Evolutionary conservation across 1,284 basidiomycete species (phyloP), one percentile per base, ranked within the genome.

Genomic region (Apiotrichum gracile): DNA sequence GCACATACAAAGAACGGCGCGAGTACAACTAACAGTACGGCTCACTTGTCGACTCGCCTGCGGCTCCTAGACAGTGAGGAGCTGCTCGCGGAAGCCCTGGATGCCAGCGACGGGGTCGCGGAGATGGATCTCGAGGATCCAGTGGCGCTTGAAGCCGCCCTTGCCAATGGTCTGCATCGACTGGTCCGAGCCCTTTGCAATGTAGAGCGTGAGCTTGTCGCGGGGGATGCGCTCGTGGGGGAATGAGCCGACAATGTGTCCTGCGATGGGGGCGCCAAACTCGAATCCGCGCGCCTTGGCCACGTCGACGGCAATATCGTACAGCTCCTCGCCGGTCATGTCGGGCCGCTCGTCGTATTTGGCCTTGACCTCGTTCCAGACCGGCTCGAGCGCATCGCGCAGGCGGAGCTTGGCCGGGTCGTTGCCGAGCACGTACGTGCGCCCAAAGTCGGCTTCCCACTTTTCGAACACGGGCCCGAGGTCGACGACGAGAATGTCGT

Each of bases 41-140:
- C n/a, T n/a, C n/a, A n/a, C n/a, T n/a, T n/a, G n/a, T n/a, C n/a
- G n/a, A n/a, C n/a, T n/a, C n/a, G n/a, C n/a, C n/a, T n/a, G 22
- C 21, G 7, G 19, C 22, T 12, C 22, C 9, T 29, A 10, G 8
- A 45, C 16, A 3, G 49, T 44, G 25, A 59, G 48, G 19, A 59
- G 51, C 51, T 55, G 57, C 46, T 59, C 57, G 45, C 42, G 51
- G 42, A 59, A 59, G 34, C 57, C 57, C 47, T 59, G 57, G 49
- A 42, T 29, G 16, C 41, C n/a, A 38, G 21, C 31, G 9, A 16
- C 26, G n/a, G 45, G 26, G 41, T 59, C 54, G 29, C 54, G 48
- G 4, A 47, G 38, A 37, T 59, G 57, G 5, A 59, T 52, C 48
- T 59, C 57, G 8, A 59, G 48, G 6, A 59, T 55, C 54, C 54